Percentiles rank a stretch among this genome's conserved stretches.
phyloP scores from a whole-genome alignment of 495 filamentous ascomycete species.

The Pyronema omphalodes region DNA sequence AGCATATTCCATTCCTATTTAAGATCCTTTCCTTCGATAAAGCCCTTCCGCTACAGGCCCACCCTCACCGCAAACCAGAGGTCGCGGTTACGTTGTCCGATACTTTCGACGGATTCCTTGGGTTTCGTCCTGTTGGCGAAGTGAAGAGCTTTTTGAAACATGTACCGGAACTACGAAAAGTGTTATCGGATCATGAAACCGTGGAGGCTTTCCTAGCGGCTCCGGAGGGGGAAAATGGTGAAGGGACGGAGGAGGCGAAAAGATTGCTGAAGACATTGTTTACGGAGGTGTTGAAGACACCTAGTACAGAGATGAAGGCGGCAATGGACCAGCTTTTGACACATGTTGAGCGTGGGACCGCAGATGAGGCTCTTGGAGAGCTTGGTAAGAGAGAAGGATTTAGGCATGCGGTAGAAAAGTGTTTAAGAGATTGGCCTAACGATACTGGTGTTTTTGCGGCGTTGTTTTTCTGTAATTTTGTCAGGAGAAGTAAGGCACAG shows the following conservation, averaged over 20 bases:
- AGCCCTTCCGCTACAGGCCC: conserved; percentile 65
- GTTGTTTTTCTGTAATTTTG: conserved; percentile 54
- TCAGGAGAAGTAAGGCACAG: conserved; percentile 45
- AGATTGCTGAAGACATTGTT: conserved; percentile 42
- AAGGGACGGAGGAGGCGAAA: conserved; percentile 38
- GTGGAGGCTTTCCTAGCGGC: conserved; percentile 36
- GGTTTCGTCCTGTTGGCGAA: conserved; percentile 47
- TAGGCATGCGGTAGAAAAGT: conserved; percentile 42
- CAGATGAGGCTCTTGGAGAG: conserved; percentile 33
- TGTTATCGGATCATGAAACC: conserved; percentile 31
- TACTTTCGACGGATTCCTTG: conserved; percentile 56
- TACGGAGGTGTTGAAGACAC: conserved; percentile 28
- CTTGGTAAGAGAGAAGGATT: conserved; percentile 43
- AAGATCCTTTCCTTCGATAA: conserved; percentile 67
- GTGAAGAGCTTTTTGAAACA: conserved; percentile 41
- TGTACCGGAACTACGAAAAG: conserved; percentile 29
- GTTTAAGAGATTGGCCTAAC: conserved; percentile 31
- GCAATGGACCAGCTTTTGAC: conserved; percentile 26
- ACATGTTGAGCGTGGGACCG: conserved; percentile 34
- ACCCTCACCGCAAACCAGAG: conserved; percentile 67
- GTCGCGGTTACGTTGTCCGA: conserved; percentile 58
- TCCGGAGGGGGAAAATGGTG: conserved; percentile 12
- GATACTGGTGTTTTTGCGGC: conserved; percentile 48
- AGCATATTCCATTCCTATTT: conserved; percentile 53
- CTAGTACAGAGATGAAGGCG: conserved; percentile 33